phyloP scores from a whole-genome alignment of 2,329 filamentous ascomycete species.

The Trichothecium sympodiale region DNA sequence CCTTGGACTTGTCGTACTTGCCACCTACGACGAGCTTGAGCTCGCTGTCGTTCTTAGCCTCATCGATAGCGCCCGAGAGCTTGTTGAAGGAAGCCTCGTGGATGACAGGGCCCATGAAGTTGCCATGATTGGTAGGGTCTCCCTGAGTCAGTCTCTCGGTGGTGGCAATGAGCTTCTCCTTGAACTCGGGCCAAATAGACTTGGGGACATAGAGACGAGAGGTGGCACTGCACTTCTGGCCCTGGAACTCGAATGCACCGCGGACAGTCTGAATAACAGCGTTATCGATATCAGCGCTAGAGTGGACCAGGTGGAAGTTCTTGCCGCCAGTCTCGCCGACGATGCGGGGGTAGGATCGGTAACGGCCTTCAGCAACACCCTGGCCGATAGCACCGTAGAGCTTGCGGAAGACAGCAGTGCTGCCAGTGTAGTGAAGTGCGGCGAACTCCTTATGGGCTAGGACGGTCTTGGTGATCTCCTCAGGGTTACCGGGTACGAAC shows the following conservation, averaged over 20 bases:
- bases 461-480: slow-evolving; percentile 67
- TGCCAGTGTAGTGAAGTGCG: slow-evolving; percentile 90
- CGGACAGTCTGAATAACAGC: slow-evolving; percentile 74
- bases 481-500: slow-evolving; percentile 82
- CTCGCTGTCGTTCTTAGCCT: slow-evolving; percentile 63
- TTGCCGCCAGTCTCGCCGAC: slow-evolving; percentile 88
- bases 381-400: slow-evolving; percentile 79
- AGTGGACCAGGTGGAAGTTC: slow-evolving; percentile 82
- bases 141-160: slow-evolving; percentile 61
- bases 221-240: slow-evolving; percentile 83
- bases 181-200: slow-evolving; percentile 64
- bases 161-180: slow-evolving; percentile 54
- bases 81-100: slow-evolving; percentile 75
- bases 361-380: slow-evolving; percentile 71
- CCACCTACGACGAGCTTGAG: slow-evolving; percentile 67
- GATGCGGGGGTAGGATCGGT: slow-evolving; percentile 76
- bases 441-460: slow-evolving; percentile 73
- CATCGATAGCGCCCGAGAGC: slow-evolving; percentile 64
- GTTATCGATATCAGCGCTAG: slow-evolving; percentile 65
- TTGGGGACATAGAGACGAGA: slow-evolving; percentile 69
- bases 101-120: slow-evolving; percentile 84
- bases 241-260: slow-evolving; percentile 82
- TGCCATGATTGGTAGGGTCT: slow-evolving; percentile 54
- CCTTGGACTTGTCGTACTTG: slow-evolving; percentile 64
- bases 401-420: slow-evolving; percentile 80